These are phyloP conservation scores for Xylaria sp. DNA, from an alignment of 2,329 filamentous ascomycete genomes.

Conservation along the genomic window DNA sequence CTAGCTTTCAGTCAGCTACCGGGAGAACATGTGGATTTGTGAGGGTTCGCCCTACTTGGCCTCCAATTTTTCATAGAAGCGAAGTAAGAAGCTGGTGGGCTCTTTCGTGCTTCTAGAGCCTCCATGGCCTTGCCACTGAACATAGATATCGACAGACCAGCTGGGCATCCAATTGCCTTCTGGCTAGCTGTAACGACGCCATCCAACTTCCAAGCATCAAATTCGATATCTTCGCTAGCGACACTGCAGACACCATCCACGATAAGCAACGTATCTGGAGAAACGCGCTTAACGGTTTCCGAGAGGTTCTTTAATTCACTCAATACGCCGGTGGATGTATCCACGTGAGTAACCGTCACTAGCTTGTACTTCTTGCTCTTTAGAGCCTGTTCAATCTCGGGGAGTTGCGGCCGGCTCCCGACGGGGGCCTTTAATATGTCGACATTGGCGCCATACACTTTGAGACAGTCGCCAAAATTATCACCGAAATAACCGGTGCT, in stretches of 20 bases:
- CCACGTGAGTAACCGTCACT: slow-evolving; percentile 94
- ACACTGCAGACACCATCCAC: slow-evolving; percentile 98
- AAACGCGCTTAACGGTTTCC: slow-evolving; percentile 84
- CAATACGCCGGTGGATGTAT: slow-evolving; percentile 95
- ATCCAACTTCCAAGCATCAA: slow-evolving; percentile 94
- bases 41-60: slow-evolving; percentile 70
- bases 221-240: slow-evolving; percentile 93
- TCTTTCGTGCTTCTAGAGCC: slow-evolving; percentile 81
- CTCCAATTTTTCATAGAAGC: slow-evolving; percentile 97
- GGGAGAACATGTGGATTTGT: neutral
- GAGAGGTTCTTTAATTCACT: slow-evolving; percentile 88
- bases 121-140: slow-evolving; percentile 89
- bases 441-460: slow-evolving; percentile 88
- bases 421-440: slow-evolving; percentile 91
- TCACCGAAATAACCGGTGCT: slow-evolving; percentile 98
- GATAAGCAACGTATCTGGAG: slow-evolving; percentile 88
- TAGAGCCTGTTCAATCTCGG: slow-evolving; percentile 88
- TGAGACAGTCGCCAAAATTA: slow-evolving; percentile 90
- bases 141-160: slow-evolving; percentile 93
- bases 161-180: slow-evolving; percentile 96
- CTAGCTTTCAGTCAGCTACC: slow-evolving; percentile 54
- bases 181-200: slow-evolving; percentile 94
- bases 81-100: slow-evolving; percentile 88
- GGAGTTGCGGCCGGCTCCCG: slow-evolving; percentile 85
- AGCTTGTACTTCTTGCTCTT: slow-evolving; percentile 93